Evolutionary conservation across 129 eudicot genomes (phyloP).

Genomic region (Scalesia atractyloides): DNA sequence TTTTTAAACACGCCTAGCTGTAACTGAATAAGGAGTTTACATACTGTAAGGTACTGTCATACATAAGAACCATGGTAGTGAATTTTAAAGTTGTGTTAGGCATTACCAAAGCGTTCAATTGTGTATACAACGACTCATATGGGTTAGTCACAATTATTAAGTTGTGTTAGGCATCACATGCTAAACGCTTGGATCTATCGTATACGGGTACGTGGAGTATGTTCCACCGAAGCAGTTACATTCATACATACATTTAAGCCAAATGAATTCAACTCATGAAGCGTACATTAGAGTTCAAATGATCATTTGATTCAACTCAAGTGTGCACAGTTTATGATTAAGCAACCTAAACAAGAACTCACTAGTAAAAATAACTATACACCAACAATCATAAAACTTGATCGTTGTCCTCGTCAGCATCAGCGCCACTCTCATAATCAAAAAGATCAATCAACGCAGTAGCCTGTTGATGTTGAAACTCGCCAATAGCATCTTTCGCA

Average conservation of each 20-base stretch:
- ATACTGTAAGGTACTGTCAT: neutral
- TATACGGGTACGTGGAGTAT: too few relatives aligned
- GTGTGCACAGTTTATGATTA: conserved; percentile 14
- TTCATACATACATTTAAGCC: neutral
- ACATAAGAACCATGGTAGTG: neutral
- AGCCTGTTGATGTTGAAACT: conserved; percentile 54
- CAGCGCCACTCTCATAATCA: conserved; percentile 35
- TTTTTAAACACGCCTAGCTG: too few relatives aligned
- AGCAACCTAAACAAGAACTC: conserved; percentile 19
- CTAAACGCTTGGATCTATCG: too few relatives aligned
- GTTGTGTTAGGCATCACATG: too few relatives aligned
- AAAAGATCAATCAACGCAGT: conserved; percentile 28
- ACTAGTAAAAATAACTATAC: neutral
- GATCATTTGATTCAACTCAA: conserved; percentile 18
- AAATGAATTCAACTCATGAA: conserved; percentile 9
- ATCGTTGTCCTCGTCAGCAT: conserved; percentile 39
- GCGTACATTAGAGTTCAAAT: conserved; percentile 17
- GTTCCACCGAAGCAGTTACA: neutral
- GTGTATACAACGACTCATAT: neutral
- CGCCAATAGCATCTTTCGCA: conserved; percentile 65
- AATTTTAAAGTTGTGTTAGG: neutral
- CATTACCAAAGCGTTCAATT: neutral
- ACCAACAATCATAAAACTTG: conserved; percentile 5
- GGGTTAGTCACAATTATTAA: too few relatives aligned
- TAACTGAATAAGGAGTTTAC: neutral